Conservation (phyloP, 208 protist genomes). For the Jaenimonas drosophilae region DNA sequence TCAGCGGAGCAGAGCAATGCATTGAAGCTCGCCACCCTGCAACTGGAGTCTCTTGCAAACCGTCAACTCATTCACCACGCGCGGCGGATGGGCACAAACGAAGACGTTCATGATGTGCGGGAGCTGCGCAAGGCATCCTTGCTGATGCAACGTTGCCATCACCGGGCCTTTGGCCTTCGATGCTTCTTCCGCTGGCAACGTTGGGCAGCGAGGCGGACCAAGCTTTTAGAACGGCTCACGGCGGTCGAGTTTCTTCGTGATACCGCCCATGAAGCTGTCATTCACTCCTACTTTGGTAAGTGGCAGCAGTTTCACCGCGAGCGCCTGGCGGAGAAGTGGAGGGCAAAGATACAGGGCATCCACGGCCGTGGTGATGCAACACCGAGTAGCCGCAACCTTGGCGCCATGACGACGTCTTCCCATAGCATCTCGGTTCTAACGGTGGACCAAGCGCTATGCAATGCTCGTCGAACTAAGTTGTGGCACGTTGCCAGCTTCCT, state of each 20-base stretch:
- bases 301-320: constrained; percentile 1
- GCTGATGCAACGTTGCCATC: neutral
- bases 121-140: neutral
- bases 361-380: too few relatives aligned
- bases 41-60: neutral
- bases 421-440: too few relatives aligned
- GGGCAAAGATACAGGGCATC: too few relatives aligned
- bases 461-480: too few relatives aligned
- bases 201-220: constrained; percentile 9
- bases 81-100: neutral
- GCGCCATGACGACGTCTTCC: too few relatives aligned
- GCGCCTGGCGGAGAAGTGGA: too few relatives aligned
- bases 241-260: neutral
- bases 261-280: neutral
- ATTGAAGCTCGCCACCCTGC: neutral
- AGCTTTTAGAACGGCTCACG: neutral
- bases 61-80: neutral
- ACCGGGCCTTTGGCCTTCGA: neutral
- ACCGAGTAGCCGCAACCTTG: too few relatives aligned
- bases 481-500: too few relatives aligned
- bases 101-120: neutral
- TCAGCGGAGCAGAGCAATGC: neutral
- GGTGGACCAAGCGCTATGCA: too few relatives aligned
- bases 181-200: constrained; percentile 10
- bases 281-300: constrained; percentile 3